phyloP scores from a whole-genome alignment of 148 eudicot species.

The Dysphania ambrosioides region DNA sequence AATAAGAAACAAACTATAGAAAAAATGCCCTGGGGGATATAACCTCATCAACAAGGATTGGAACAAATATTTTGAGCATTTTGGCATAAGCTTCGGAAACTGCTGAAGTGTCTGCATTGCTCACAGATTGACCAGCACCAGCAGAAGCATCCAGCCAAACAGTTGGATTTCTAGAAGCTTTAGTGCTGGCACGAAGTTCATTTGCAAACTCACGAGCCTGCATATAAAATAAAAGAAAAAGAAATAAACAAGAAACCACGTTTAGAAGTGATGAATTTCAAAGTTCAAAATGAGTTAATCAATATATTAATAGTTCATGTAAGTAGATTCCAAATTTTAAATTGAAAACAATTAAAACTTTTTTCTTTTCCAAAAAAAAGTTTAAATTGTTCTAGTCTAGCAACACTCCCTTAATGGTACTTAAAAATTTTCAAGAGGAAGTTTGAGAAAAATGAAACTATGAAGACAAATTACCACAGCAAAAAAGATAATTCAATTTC shows the following conservation, averaged over 20 bases:
- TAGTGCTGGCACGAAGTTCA: conserved; percentile 94
- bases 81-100: conserved; percentile 94
- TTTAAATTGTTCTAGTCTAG: background rate
- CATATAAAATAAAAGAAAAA: conserved; percentile 7
- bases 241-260: background rate
- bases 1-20: conserved; percentile 13
- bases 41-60: conserved; percentile 95
- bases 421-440: background rate
- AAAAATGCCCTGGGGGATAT: conserved; percentile 5
- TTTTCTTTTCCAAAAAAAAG: no score
- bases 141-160: conserved; percentile 81
- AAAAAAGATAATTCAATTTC: background rate
- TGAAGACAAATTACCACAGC: background rate
- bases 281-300: background rate
- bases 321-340: background rate
- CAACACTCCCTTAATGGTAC: background rate
- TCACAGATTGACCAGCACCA: conserved; percentile 65
- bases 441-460: background rate
- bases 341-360: no score
- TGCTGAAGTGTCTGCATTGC: conserved; percentile 75
- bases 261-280: background rate
- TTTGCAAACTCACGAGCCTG: conserved; percentile 97
- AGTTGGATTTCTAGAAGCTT: conserved; percentile 77
- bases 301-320: background rate
- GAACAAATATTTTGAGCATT: conserved; percentile 86